Conservation (phyloP, 768 basidiomycete species). For the Pleurotus sapidus region DNA sequence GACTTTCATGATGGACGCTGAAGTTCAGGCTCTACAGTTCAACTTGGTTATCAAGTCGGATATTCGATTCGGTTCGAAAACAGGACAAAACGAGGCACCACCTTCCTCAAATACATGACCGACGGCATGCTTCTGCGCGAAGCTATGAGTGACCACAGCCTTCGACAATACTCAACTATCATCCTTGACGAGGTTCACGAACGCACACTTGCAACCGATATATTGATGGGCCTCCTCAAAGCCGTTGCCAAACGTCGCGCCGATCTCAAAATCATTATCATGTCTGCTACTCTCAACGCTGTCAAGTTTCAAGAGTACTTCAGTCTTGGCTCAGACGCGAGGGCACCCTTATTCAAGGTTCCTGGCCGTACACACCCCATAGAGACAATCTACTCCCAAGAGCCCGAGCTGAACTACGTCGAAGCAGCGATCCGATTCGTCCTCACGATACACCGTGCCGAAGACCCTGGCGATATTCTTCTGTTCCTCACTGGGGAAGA, state of each 20-base stretch:
- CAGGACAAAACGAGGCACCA: slow-evolving; percentile 84
- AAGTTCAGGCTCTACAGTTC: slow-evolving; percentile 47
- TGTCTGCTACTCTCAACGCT: slow-evolving; percentile 97
- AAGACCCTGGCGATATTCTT: slow-evolving; percentile 89
- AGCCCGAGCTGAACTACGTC: slow-evolving; percentile 93
- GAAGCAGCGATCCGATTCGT: slow-evolving; percentile 96
- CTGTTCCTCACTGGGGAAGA: slow-evolving; percentile 98
- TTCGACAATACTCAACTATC: slow-evolving; percentile 92
- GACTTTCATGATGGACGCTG: background rate
- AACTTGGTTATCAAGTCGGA: slow-evolving; percentile 92
- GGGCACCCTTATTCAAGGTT: slow-evolving; percentile 78
- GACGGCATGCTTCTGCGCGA: slow-evolving; percentile 99
- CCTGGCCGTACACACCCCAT: slow-evolving; percentile 94
- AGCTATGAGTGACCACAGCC: slow-evolving; percentile 93
- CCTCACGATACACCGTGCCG: slow-evolving; percentile 94
- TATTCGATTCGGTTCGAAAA: slow-evolving; percentile 99
- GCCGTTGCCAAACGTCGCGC: slow-evolving; percentile 70
- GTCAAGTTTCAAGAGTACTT: slow-evolving; percentile 98
- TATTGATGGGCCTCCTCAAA: slow-evolving; percentile 96
- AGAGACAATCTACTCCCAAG: slow-evolving; percentile 91
- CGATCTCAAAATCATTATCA: slow-evolving; percentile 96
- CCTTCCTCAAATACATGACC: slow-evolving; percentile 99
- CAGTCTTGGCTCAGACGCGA: slow-evolving; percentile 37
- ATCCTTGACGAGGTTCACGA: slow-evolving; percentile 99
- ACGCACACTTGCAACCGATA: slow-evolving; percentile 95